Base-by-base conservation (phyloP, 345 rosid genomes). In the Erysimum cheiranthoides region DNA sequence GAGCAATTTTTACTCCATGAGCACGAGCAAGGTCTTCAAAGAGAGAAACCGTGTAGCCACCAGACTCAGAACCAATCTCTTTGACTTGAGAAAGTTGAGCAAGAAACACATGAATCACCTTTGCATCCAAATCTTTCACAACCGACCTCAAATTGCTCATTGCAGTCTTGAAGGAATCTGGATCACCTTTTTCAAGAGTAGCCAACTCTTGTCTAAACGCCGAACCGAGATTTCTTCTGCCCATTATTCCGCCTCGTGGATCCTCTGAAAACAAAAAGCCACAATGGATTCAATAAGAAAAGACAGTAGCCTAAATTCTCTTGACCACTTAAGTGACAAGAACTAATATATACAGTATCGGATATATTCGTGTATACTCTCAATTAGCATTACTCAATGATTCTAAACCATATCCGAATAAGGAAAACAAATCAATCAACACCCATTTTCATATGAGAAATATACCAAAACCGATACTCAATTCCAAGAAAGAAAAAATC, bases 1-100 rank as follows among this genome's bases (percentile, higher is more conserved):
- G 89, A 79, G 92, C 93, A 31, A 96, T 83, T 73, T 93, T 91
- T 47, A 81, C 88, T 56, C 99, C 99, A 38, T 93, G 99, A 62
- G 88, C 89, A 60, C 96, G 98, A 5, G 99, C 96, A 78, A 96
- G 97, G 77, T 88, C 96, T 84, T 96, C 98, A 31, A 89, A 87
- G 57, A 96, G 96, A 3, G 99, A 93, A 61, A 96, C 93, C 0
- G 97, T 88, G 85, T 87, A 93, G 74, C 91, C 97, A 13, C 93
- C 90, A 0, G 98, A 87, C 27, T 88, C 81, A 0, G 88, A 83
- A 7, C 98, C 98, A 2, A 89, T 89, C 83, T 91, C 99, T 82
- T 87, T 93, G 45, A 93, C 86, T 71, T 93, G 91, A 17, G 97
- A 93, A 66, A 96, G 90, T 78, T 96, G 93, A 40, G 92, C 90